Conservation (phyloP, 176 grass and related monocot genomes). For the Chrysopogon serrulatus region DNA sequence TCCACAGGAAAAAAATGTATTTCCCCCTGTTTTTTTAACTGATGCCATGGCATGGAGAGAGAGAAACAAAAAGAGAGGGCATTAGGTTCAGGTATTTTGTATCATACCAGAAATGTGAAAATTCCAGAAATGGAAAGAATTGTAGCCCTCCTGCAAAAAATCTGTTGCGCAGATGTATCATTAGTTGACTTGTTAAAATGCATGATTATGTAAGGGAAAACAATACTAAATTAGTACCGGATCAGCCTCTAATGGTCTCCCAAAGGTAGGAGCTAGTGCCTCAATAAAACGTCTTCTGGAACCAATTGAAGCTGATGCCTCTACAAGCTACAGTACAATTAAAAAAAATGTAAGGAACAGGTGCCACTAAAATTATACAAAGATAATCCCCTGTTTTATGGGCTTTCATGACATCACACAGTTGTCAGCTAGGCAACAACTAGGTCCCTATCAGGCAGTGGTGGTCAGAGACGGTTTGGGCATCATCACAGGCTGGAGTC, state of each 20-base stretch:
- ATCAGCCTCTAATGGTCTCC: constrained; percentile 90
- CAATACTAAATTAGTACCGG: constrained; percentile 36
- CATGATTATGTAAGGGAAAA: constrained; percentile 4
- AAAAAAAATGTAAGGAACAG: neutral
- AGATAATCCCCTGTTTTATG: neutral
- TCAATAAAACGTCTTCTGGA: constrained; percentile 94
- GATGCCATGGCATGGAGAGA: neutral
- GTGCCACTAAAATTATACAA: neutral
- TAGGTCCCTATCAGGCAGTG: neutral
- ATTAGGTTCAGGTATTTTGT: constrained; percentile 7
- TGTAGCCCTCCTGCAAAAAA: constrained; percentile 83
- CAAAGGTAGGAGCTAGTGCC: constrained; percentile 70
- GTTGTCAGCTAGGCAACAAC: neutral
- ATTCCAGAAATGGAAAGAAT: constrained; percentile 66
- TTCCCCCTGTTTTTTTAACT: neutral
- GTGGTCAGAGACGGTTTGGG: neutral
- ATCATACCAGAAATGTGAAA: constrained; percentile 95
- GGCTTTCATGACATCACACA: neutral
- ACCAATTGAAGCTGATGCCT: constrained; percentile 89
- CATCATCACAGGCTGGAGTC: neutral
- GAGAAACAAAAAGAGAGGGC: neutral
- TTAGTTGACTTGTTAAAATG: constrained; percentile 10
- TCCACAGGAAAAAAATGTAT: neutral
- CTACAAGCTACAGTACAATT: constrained; percentile 61
- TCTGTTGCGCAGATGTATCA: constrained; percentile 40